Conservation (phyloP, 768 basidiomycete genomes). For the Termitomyces sp. region DNA sequence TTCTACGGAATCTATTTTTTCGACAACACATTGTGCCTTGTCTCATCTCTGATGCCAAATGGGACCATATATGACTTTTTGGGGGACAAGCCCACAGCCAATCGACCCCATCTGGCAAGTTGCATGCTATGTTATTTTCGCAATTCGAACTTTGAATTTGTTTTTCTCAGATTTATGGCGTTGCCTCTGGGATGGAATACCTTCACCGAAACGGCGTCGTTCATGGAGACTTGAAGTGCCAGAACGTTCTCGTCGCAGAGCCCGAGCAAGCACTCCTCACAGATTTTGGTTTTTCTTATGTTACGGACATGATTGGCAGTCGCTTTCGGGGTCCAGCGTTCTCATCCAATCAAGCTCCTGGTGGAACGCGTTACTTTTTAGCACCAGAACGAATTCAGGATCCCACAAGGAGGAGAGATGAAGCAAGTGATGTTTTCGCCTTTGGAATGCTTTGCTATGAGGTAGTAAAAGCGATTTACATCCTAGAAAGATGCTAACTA, state of each 20-base stretch:
- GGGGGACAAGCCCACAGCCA: slow-evolving; percentile 8
- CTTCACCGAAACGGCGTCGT: slow-evolving; percentile 32
- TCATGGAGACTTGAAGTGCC: slow-evolving; percentile 9
- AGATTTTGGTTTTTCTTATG: too few relatives aligned
- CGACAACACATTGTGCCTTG: slow-evolving; percentile 27
- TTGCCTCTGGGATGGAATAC: slow-evolving; percentile 20
- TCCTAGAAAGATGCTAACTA: too few relatives aligned
- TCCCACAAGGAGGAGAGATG: neutral
- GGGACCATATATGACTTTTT: slow-evolving; percentile 29
- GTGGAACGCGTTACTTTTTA: slow-evolving; percentile 19
- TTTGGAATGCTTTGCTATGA: too few relatives aligned
- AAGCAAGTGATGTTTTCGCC: neutral
- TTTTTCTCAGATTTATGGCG: slow-evolving; percentile 18
- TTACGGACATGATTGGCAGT: too few relatives aligned
- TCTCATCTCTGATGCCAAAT: slow-evolving; percentile 35
- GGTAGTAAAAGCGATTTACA: too few relatives aligned
- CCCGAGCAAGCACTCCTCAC: too few relatives aligned
- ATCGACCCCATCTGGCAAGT: too few relatives aligned
- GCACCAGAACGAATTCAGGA: slow-evolving; percentile 32
- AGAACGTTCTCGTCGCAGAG: too few relatives aligned
- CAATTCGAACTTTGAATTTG: neutral
- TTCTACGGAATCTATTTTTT: neutral
- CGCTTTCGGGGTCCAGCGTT: too few relatives aligned
- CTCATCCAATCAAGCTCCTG: neutral
- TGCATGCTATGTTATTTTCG: too few relatives aligned